Base-by-base conservation (phyloP, 139 green algal genomes). In the Picochlorum sp. region DNA sequence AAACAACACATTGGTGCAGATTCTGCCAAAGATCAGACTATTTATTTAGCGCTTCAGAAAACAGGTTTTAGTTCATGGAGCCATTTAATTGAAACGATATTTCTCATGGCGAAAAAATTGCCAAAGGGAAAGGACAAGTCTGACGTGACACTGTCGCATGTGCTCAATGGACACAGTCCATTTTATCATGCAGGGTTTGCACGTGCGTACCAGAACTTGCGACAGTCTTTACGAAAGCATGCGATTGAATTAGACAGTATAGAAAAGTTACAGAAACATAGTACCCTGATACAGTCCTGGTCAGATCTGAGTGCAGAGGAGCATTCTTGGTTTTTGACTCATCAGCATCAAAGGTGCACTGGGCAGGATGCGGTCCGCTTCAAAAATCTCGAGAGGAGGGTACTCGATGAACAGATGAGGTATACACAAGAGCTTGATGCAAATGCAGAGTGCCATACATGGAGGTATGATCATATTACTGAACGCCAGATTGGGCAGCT, bases 401-500 rank as follows among this genome's bases (percentile, higher is more conserved):
- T 59, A 3, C 0, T 37, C 1, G 23, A 34, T 7, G 51, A 59
- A 32, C 20, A 34, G 38, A 13, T 34, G n/a, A n/a, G 15, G 23
- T 59, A 37, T 15, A 37, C 6, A 23, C 13, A 59, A 23, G 51
- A 59, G 20, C 23, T 59, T 20, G 15, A 59, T 54, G 16, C 47
- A 26, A 20, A 21, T 24, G 47, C 18, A 54, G 18, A 54, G n/a
- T 21, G n/a, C 16, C n/a, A 54, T 7, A 20, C 18, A 20, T 20
- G 18, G n/a, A 7, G 47, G 47, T 54, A 54, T 54, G n/a, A 26
- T 21, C 52, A 73, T 28, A 49, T 38, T 32, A 69, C 58, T 4
- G 24, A 55, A n/a, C 49, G 71, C 13, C 71, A 78, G 58, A 49
- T 14, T 10, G 65, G 45, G 4, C 71, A 78, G 71, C 16, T 78